Evolutionary conservation across 1,284 basidiomycete genomes (phyloP), one percentile per base, ranked within the genome.

Genomic region (Leccinum olivaceoglutinosum): DNA sequence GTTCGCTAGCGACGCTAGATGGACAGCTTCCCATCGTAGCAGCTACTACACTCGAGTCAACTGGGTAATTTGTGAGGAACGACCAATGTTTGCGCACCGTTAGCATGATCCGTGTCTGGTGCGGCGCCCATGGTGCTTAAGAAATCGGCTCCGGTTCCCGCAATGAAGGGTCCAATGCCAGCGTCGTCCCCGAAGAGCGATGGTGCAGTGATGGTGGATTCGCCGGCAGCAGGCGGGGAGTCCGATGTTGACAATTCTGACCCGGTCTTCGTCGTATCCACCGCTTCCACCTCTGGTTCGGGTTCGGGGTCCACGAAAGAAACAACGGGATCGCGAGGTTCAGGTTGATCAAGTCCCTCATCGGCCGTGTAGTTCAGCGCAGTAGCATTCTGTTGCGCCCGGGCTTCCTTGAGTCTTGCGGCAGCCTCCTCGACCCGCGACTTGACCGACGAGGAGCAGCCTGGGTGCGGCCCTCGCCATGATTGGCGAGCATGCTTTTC

Each of bases 21-120:
- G 94, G 87, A 4, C 93, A 85, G 2, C 92, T 93, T 32, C 95
- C 94, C 57, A 92, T 82, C 0, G 94, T 97, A 0, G 94, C 94
- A 29, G 94, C 94, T 11, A 94, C 94, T 11, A 94, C 92, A 1
- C 92, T 94, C 0, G 93, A 94, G 71, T 93, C 93, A 54, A 89
- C 75, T 3, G 84, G 85, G 65, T 93, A 90, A 70, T 87, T 89
- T 85, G 71, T 95, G 93, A 0, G 94, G 92, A 11, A 94, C 82
- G 61, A 82, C 78, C 38, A 91, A 82, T 63, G 82, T 78, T 62
- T 82, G 83, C 16, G 85, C 82, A 46, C 83, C 78, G n/a, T 86
- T 83, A 34, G 80, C 80, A 44, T 63, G 29, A 39, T 63, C 63
- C 83, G 81, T 2, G 32, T 79, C 77, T 34, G 70, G 72, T 18